phyloP scores from a whole-genome alignment of 331 rosid species.

The Cucumis variabilis region DNA sequence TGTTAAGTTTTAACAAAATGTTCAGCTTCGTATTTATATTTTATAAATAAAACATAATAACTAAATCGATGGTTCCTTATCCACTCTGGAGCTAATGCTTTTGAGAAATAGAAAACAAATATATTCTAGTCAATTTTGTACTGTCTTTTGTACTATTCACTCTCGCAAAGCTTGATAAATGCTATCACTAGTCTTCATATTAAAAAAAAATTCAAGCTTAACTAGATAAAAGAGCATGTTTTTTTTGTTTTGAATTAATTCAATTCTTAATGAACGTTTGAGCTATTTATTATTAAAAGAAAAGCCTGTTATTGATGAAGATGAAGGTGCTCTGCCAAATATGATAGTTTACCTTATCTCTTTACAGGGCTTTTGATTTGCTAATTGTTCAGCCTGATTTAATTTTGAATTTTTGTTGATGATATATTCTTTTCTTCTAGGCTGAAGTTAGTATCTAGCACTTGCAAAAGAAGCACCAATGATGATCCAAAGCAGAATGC shows the following conservation, averaged over 20 bases:
- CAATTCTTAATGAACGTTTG: neutral
- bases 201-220: neutral
- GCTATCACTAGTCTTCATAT: neutral
- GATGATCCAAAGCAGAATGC: conserved; percentile 44
- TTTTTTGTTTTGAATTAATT: neutral
- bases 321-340: neutral
- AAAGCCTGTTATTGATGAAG: neutral
- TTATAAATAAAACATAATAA: conserved; percentile 4
- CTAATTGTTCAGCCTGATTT: neutral
- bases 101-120: neutral
- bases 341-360: neutral
- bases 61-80: neutral
- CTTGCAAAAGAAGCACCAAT: conserved; percentile 44
- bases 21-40: neutral
- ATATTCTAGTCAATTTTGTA: neutral
- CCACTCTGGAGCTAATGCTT: neutral
- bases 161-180: neutral
- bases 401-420: conserved; percentile 18
- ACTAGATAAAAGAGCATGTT: neutral
- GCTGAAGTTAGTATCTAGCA: conserved; percentile 54
- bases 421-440: conserved; percentile 51
- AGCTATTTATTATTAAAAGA: neutral
- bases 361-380: neutral
- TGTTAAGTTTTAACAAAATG: neutral
- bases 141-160: neutral